Percentiles rank a stretch among this genome's conserved stretches.
Evolutionary conservation across 495 filamentous ascomycete genomes (phyloP).

Genomic region (Xeromyces bisporus): DNA sequence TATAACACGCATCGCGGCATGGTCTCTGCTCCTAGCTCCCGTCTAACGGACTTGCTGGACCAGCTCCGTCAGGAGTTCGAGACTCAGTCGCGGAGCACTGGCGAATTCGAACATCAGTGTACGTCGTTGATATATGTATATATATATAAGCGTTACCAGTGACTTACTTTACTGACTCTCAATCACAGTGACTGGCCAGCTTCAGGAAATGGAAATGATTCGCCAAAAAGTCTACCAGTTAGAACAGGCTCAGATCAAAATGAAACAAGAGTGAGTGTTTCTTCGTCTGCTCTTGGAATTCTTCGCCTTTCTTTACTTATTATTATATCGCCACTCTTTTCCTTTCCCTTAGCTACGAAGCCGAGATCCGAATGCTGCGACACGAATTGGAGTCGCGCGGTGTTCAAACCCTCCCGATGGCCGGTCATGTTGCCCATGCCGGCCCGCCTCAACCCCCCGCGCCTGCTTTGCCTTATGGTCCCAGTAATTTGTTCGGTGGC

Average conservation of each 20-base stretch:
- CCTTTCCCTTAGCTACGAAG: conserved; percentile 56
- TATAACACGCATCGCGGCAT: conserved; percentile 81
- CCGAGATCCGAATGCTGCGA: conserved; percentile 68
- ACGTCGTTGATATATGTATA: conserved; percentile 26
- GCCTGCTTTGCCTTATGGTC: conserved; percentile 77
- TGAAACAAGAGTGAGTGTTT: conserved; percentile 70
- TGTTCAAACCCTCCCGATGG: conserved; percentile 45
- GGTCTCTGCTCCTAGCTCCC: conserved; percentile 53
- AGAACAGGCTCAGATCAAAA: conserved; percentile 67
- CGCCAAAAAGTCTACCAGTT: conserved; percentile 78
- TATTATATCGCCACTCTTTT: conserved; percentile 2
- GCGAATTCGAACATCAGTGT: conserved; percentile 83
- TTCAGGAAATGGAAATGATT: conserved; percentile 85
- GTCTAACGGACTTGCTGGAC: conserved; percentile 80
- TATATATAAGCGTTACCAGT: conserved; percentile 3
- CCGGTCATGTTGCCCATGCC: conserved; percentile 47
- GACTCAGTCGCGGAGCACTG: conserved; percentile 51
- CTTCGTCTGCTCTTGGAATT: background rate
- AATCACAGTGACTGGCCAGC: conserved; percentile 58
- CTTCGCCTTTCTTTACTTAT: background rate
- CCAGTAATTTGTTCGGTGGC: conserved; percentile 79
- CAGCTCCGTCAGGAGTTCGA: conserved; percentile 85
- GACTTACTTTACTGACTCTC: conserved; percentile 14
- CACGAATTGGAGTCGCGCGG: conserved; percentile 81
- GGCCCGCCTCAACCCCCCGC: conserved; percentile 70